Conservation (phyloP, 495 filamentous ascomycete species). For the Hypoxylon perforatum region DNA sequence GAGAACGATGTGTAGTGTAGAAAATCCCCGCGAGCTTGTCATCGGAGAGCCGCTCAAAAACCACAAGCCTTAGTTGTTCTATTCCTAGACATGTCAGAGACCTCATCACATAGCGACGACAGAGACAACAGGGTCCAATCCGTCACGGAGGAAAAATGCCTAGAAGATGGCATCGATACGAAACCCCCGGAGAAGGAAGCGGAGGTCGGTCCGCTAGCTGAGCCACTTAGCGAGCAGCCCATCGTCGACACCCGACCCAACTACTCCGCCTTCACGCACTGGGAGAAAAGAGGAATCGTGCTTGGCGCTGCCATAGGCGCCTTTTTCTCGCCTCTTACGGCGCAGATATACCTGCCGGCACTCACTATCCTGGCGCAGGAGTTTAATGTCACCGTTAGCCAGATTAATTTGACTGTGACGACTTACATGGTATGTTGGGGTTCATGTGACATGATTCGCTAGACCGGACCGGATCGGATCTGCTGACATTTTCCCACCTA, state of each 20-base stretch:
- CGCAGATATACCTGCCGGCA: constrained; percentile 78
- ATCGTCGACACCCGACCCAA: constrained; percentile 14
- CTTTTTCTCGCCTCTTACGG: constrained; percentile 77
- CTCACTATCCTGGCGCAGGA: constrained; percentile 65
- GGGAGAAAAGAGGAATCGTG: constrained; percentile 70
- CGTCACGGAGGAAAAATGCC: constrained; percentile 3
- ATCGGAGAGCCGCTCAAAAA: not conserved
- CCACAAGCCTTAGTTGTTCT: not conserved
- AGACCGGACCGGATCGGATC: not conserved
- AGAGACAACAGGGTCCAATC: constrained; percentile 11
- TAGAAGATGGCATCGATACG: constrained; percentile 27
- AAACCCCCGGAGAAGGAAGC: constrained; percentile 8
- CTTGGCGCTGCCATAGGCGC: constrained; percentile 67
- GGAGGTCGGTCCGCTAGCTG: constrained; percentile 2
- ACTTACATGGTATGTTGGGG: constrained; percentile 59
- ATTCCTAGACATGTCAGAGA: constrained; percentile 30
- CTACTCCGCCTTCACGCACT: constrained; percentile 66
- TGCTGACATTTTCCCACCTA: constrained; percentile 9
- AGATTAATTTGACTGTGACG: constrained; percentile 73
- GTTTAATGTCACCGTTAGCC: constrained; percentile 61
- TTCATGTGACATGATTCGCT: not conserved
- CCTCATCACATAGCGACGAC: constrained; percentile 20
- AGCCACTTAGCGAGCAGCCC: constrained; percentile 39
- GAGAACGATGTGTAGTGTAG: not conserved
- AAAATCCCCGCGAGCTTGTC: not conserved